Evolutionary conservation across 345 rosid genomes (phyloP).

Genomic region (Reutealis trisperma): DNA sequence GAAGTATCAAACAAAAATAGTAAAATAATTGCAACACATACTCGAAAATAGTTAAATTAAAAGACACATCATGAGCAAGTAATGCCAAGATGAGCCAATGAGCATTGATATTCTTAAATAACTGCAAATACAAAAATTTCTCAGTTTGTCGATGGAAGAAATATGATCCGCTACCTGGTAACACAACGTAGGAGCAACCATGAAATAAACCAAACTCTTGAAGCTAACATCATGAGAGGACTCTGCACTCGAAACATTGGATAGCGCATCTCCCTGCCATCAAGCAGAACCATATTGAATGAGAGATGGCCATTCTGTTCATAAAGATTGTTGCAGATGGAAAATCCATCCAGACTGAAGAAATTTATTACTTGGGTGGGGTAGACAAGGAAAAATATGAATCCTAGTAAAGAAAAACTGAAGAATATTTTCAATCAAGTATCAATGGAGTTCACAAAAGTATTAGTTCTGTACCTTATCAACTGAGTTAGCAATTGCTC

Average conservation of each 20-base stretch:
- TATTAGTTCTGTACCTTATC: constrained; percentile 55
- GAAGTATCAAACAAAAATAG: no score
- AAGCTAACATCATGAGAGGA: constrained; percentile 52
- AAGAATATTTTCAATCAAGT: background rate
- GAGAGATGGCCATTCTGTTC: background rate
- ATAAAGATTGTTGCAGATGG: background rate
- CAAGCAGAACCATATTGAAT: constrained; percentile 23
- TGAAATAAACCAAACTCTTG: constrained; percentile 84
- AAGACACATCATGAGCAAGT: background rate
- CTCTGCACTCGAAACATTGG: constrained; percentile 38
- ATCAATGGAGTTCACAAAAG: background rate
- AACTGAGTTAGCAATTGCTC: constrained; percentile 56
- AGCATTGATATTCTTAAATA: background rate
- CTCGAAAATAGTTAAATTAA: background rate
- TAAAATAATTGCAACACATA: background rate
- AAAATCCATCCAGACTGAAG: background rate
- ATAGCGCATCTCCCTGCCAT: constrained; percentile 44
- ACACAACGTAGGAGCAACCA: constrained; percentile 96
- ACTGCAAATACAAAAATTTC: background rate
- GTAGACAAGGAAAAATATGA: no score
- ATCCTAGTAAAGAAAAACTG: background rate
- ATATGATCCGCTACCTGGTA: constrained; percentile 67
- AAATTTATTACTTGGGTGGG: background rate
- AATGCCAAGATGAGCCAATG: background rate
- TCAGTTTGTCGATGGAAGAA: background rate